A percentile compares a stretch with the other conserved stretches of the same genome.
phyloP scores from a whole-genome alignment of 2,329 filamentous ascomycete species.

The Alternaria postmessia region DNA sequence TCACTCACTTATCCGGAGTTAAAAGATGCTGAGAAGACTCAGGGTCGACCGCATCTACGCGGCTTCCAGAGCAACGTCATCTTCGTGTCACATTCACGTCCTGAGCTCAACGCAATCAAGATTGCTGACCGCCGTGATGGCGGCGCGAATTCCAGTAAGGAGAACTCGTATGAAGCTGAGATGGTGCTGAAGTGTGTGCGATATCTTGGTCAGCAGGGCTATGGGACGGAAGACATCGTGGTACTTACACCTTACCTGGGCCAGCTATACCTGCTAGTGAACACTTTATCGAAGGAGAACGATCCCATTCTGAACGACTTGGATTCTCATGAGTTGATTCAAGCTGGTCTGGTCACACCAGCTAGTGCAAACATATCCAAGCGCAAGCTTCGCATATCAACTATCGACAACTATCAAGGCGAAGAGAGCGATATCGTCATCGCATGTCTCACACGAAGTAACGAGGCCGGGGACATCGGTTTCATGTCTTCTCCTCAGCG shows the following conservation, averaged over 20 bases:
- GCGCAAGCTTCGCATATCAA: slow-evolving; percentile 67
- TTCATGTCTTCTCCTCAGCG: slow-evolving; percentile 73
- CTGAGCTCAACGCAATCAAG: slow-evolving; percentile 58
- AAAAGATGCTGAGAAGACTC: slow-evolving; percentile 62
- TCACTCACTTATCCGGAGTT: slow-evolving; percentile 70
- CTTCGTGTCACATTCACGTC: slow-evolving; percentile 70
- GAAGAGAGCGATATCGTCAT: slow-evolving; percentile 79
- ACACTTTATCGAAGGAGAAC: slow-evolving; percentile 63
- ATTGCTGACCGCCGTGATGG: slow-evolving; percentile 62
- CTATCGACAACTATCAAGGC: slow-evolving; percentile 81
- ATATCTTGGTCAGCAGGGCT: slow-evolving; percentile 76
- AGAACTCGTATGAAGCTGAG: slow-evolving; percentile 70
- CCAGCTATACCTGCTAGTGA: slow-evolving; percentile 67
- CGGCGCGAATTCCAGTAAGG: slow-evolving; percentile 62
- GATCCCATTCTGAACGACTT: slow-evolving; percentile 74
- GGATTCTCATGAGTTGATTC: slow-evolving; percentile 69
- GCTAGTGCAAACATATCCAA: slow-evolving; percentile 63
- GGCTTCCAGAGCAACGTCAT: slow-evolving; percentile 69
- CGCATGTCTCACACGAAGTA: slow-evolving; percentile 72
- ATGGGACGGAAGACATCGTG: slow-evolving; percentile 70
- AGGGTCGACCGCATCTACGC: slow-evolving; percentile 56
- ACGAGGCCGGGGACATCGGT: slow-evolving; percentile 69
- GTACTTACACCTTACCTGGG: slow-evolving; percentile 77
- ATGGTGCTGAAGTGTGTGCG: slow-evolving; percentile 72
- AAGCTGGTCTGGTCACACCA: slow-evolving; percentile 67